Conservation (phyloP, 148 eudicot species). For the Limonium bicolor region DNA sequence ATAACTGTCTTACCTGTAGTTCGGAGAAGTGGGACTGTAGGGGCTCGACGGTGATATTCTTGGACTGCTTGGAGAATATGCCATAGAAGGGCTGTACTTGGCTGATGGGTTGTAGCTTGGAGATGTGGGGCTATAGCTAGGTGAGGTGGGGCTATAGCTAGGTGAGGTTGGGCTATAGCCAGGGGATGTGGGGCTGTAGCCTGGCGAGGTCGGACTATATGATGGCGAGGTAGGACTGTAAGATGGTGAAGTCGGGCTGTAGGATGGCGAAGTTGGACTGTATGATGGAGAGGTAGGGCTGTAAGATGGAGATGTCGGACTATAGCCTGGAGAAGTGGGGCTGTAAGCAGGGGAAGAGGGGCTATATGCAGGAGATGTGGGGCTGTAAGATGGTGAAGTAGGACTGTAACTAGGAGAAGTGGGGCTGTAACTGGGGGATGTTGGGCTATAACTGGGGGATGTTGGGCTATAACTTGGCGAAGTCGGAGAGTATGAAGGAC, state of each 20-base stretch:
- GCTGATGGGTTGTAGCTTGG: constrained; percentile 38
- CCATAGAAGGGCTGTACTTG: constrained; percentile 34
- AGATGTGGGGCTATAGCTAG: constrained; percentile 28
- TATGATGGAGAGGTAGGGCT: constrained; percentile 34
- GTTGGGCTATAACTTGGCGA: constrained; percentile 19
- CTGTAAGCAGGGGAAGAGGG: constrained; percentile 28
- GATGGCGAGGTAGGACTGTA: constrained; percentile 38
- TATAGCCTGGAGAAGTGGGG: constrained; percentile 35
- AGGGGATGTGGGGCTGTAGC: constrained; percentile 34
- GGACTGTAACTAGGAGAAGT: constrained; percentile 39
- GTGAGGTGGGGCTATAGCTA: constrained; percentile 25
- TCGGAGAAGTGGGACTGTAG: constrained; percentile 36
- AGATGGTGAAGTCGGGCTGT: constrained; percentile 28
- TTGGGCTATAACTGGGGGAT: constrained; percentile 25
- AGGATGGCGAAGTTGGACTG: constrained; percentile 36
- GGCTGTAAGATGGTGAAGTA: constrained; percentile 29
- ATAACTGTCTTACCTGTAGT: constrained; percentile 26
- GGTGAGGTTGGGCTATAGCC: constrained; percentile 30
- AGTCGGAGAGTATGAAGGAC: constrained; percentile 24
- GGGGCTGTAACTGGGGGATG: constrained; percentile 33
- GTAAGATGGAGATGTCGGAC: constrained; percentile 35
- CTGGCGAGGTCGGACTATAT: constrained; percentile 34
- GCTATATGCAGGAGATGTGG: constrained; percentile 28
- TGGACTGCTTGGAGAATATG: constrained; percentile 44
- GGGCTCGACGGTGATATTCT: constrained; percentile 33